Percentiles rank a stretch among this genome's conserved stretches.
Evolutionary conservation across 148 eudicot genomes (phyloP).

Genomic region (Rheum nobile): DNA sequence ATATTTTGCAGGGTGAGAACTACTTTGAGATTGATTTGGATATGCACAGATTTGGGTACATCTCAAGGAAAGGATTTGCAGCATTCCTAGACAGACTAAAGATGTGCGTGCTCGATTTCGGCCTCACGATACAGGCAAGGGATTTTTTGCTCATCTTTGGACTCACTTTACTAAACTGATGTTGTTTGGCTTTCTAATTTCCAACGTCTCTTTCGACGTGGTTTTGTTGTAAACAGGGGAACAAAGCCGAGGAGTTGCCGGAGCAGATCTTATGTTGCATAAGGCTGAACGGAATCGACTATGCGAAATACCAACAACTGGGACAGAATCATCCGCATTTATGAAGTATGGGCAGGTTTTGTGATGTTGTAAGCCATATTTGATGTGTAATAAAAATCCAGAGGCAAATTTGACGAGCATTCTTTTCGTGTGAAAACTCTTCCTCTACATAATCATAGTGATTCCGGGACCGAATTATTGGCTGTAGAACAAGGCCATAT

Average conservation of each 20-base stretch:
- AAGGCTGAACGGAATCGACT: conserved; percentile 68
- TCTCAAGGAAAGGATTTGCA: conserved; percentile 91
- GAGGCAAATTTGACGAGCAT: not conserved
- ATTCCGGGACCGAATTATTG: not conserved
- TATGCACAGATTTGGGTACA: conserved; percentile 93
- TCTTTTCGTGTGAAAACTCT: not conserved
- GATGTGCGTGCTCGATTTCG: conserved; percentile 72
- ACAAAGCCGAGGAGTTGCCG: conserved; percentile 78
- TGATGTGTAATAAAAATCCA: not conserved
- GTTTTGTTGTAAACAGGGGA: conserved; percentile 45
- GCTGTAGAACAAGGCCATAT: not conserved
- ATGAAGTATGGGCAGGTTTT: not conserved
- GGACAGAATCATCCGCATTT: conserved; percentile 5
- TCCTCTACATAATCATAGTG: not conserved
- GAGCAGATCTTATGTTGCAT: conserved; percentile 72
- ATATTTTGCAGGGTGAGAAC: conserved; percentile 61
- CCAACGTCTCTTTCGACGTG: too few relatives aligned
- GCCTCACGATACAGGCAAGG: conserved; percentile 92
- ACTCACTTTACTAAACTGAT: not conserved
- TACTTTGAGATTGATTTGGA: conserved; percentile 94
- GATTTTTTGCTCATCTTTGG: not conserved
- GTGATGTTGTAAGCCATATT: not conserved
- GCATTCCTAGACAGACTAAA: conserved; percentile 71
- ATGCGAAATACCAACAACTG: conserved; percentile 52
- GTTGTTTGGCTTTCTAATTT: not conserved